Conservation (phyloP, 2,329 filamentous ascomycete genomes). For the Septoria petroselini region DNA sequence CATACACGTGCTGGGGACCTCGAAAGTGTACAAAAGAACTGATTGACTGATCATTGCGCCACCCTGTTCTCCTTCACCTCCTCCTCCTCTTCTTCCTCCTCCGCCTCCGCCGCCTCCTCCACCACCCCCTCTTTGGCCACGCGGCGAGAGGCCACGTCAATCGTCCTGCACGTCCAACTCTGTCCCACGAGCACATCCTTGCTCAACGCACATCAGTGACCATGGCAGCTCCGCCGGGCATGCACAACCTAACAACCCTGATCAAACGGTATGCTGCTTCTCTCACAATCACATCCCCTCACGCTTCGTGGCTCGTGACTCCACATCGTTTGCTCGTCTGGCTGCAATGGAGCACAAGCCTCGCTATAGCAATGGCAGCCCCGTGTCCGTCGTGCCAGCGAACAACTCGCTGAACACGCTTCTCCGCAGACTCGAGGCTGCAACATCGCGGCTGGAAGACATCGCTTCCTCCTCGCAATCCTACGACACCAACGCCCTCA, state of each 20-base stretch:
- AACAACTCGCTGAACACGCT: conserved; percentile 50
- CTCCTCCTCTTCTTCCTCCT: too few relatives aligned
- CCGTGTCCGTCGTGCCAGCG: conserved; percentile 21
- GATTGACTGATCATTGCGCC: too few relatives aligned
- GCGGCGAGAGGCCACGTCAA: too few relatives aligned
- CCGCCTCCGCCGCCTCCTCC: too few relatives aligned
- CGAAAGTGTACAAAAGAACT: too few relatives aligned
- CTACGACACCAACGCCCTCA: conserved; percentile 47
- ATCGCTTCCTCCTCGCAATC: conserved; percentile 72
- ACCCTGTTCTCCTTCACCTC: too few relatives aligned
- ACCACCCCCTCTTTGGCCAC: too few relatives aligned
- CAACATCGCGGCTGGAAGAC: conserved; percentile 92
- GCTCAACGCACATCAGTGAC: conserved; percentile 1
- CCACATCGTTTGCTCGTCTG: too few relatives aligned
- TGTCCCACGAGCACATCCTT: conserved; percentile 2
- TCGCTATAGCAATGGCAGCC: conserved; percentile 20
- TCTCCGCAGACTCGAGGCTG: conserved; percentile 80
- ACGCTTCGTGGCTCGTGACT: neutral
- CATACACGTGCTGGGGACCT: neutral
- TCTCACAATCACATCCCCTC: conserved; percentile 6
- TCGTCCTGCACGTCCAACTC: neutral
- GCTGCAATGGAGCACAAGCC: conserved; percentile 18
- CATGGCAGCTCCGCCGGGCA: conserved; percentile 51
- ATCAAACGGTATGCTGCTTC: conserved; percentile 75
- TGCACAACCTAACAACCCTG: conserved; percentile 94